Evolutionary conservation across 495 filamentous ascomycete genomes (phyloP).

Genomic region (Neurospora sp.): DNA sequence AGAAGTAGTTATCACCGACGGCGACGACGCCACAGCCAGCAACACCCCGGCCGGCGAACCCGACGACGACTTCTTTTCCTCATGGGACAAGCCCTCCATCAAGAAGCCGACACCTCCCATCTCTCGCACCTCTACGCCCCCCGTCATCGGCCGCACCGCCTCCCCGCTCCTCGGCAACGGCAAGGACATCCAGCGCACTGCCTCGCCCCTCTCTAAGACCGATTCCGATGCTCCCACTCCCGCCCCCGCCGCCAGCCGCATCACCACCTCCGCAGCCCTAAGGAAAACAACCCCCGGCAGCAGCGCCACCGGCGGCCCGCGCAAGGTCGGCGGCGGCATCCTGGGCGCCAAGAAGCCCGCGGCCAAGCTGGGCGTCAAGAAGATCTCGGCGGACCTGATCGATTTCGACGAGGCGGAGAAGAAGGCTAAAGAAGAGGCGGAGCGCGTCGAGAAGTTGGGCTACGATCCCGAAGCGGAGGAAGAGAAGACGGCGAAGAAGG

Average conservation of each 20-base stretch:
- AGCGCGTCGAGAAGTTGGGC: conserved; percentile 94
- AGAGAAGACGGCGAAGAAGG: conserved; percentile 34
- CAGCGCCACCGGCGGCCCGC: conserved; percentile 53
- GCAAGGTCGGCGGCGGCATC: conserved; percentile 59
- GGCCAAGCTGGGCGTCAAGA: conserved; percentile 90
- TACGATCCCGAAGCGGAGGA: conserved; percentile 90
- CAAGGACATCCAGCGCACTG: conserved; percentile 59
- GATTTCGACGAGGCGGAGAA: conserved; percentile 97
- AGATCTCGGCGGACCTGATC: conserved; percentile 61
- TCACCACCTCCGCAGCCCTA: conserved; percentile 62
- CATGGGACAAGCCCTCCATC: conserved; percentile 96
- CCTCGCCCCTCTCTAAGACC: conserved; percentile 66
- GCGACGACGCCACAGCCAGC: conserved; percentile 52
- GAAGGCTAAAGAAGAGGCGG: conserved; percentile 94
- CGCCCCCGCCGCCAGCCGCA: conserved; percentile 49
- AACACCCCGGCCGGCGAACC: conserved; percentile 65
- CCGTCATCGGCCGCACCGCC: conserved; percentile 68
- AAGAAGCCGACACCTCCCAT: conserved; percentile 93
- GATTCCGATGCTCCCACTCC: conserved; percentile 31
- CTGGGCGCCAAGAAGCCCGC: conserved; percentile 89
- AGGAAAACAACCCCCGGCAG: conserved; percentile 54
- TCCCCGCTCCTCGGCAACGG: conserved; percentile 79
- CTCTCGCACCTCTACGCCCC: conserved; percentile 82
- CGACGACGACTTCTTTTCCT: conserved; percentile 95
- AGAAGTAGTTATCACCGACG: conserved; percentile 78